Conservation (phyloP, 202 grass and related monocot species). For the Zoysia matrella region DNA sequence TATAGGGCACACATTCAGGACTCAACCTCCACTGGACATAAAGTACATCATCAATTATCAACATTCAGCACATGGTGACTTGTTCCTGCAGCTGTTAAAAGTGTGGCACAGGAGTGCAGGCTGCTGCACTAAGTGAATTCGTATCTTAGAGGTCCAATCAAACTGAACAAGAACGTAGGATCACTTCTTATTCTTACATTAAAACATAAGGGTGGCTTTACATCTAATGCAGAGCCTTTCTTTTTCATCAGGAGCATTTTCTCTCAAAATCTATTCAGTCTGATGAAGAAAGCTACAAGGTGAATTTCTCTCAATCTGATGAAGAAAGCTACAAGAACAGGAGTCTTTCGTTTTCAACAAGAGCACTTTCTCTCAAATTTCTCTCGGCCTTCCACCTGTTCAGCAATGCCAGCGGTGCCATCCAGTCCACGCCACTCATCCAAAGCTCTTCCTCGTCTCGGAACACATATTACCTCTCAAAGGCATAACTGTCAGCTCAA, state of each 20-base stretch:
- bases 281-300: conserved; percentile 23
- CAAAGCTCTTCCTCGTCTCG: too few relatives aligned
- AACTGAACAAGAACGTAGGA: background rate
- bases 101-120: background rate
- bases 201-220: background rate
- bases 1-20: conserved; percentile 21
- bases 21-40: conserved; percentile 13
- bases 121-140: conserved; percentile 16
- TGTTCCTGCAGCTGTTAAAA: background rate
- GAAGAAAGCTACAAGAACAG: too few relatives aligned
- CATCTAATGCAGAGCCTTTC: conserved; percentile 1
- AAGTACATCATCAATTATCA: conserved; percentile 33
- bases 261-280: conserved; percentile 9
- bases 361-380: background rate
- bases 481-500: conserved; percentile 39
- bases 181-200: conserved; percentile 6
- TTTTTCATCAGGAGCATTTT: conserved; percentile 26
- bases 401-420: too few relatives aligned
- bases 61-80: background rate
- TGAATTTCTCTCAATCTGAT: conserved; percentile 20
- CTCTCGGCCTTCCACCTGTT: too few relatives aligned
- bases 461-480: conserved; percentile 27
- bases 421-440: too few relatives aligned
- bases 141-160: conserved; percentile 28
- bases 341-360: too few relatives aligned